Evolutionary conservation across 2,329 filamentous ascomycete species (phyloP).

Genomic region (Lecanoromycetidae sp.): DNA sequence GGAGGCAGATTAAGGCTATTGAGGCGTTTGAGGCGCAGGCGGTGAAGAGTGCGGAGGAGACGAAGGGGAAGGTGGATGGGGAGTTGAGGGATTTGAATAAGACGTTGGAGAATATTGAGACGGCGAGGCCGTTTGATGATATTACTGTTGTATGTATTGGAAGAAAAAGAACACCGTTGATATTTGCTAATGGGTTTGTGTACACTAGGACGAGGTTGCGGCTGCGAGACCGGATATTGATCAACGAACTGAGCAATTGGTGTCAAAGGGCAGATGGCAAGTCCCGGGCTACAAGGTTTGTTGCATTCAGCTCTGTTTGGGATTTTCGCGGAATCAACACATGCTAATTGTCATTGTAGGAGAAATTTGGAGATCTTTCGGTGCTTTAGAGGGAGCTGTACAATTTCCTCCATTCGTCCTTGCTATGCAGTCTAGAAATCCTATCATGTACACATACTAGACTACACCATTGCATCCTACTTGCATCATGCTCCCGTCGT

Average conservation of each 20-base stretch:
- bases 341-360: conserved; percentile 50
- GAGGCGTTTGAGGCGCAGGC: conserved; percentile 96
- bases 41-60: conserved; percentile 90
- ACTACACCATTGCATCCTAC: too few relatives aligned
- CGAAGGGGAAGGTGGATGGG: conserved; percentile 88
- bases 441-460: background rate
- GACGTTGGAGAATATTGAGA: conserved; percentile 95
- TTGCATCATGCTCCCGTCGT: too few relatives aligned
- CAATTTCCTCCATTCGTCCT: background rate
- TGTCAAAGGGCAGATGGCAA: conserved; percentile 96
- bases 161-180: background rate
- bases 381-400: conserved; percentile 56
- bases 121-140: conserved; percentile 87
- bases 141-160: conserved; percentile 71
- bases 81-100: conserved; percentile 89
- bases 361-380: conserved; percentile 97
- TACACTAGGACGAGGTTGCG: conserved; percentile 73
- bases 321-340: background rate
- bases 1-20: conserved; percentile 92
- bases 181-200: background rate
- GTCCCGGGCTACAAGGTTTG: conserved; percentile 97
- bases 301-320: background rate
- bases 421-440: background rate
- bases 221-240: conserved; percentile 93
- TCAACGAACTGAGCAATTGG: conserved; percentile 87